A percentile compares a stretch with the other conserved stretches of the same genome.
Evolutionary conservation across 352 stramenopile genomes (phyloP).

Genomic region (Globisporangium uncinulatum): DNA sequence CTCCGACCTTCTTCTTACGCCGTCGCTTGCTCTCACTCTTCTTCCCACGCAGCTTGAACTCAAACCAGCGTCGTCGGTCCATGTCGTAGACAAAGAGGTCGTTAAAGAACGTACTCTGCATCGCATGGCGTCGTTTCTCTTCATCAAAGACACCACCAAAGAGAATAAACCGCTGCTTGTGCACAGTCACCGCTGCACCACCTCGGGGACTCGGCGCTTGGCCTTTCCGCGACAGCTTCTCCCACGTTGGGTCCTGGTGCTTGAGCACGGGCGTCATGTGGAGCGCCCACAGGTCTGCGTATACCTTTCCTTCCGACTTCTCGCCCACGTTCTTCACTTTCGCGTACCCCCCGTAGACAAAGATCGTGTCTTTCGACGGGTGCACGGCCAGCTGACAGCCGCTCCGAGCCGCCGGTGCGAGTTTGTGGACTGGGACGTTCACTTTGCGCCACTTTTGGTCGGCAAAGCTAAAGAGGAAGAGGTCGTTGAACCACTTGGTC

Average conservation of each 20-base stretch:
- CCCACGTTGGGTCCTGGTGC: slow-evolving; percentile 89
- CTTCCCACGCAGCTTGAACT: slow-evolving; percentile 86
- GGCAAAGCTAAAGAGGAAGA: slow-evolving; percentile 89
- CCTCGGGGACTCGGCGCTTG: slow-evolving; percentile 75
- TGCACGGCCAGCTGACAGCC: slow-evolving; percentile 82
- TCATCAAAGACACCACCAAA: slow-evolving; percentile 95
- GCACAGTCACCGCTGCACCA: slow-evolving; percentile 76
- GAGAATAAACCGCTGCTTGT: slow-evolving; percentile 95
- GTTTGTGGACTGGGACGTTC: slow-evolving; percentile 54
- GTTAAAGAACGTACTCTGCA: slow-evolving; percentile 95
- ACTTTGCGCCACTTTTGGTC: slow-evolving; percentile 89
- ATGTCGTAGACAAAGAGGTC: slow-evolving; percentile 97
- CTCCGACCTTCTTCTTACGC: slow-evolving; percentile 54
- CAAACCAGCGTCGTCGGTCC: slow-evolving; percentile 94
- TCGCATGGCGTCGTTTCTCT: slow-evolving; percentile 78
- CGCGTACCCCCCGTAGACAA: slow-evolving; percentile 94
- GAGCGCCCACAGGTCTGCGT: slow-evolving; percentile 94
- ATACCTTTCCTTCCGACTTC: slow-evolving; percentile 92
- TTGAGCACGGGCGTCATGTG: slow-evolving; percentile 91
- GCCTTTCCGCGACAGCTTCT: slow-evolving; percentile 89
- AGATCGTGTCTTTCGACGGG: slow-evolving; percentile 86
- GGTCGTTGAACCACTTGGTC: slow-evolving; percentile 95
- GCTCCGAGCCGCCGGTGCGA: slow-evolving; percentile 60
- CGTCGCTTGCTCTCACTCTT: slow-evolving; percentile 58
- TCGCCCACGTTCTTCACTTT: slow-evolving; percentile 92